phyloP scores from a whole-genome alignment of 1,284 basidiomycete genomes.

The Boletus smithii region DNA sequence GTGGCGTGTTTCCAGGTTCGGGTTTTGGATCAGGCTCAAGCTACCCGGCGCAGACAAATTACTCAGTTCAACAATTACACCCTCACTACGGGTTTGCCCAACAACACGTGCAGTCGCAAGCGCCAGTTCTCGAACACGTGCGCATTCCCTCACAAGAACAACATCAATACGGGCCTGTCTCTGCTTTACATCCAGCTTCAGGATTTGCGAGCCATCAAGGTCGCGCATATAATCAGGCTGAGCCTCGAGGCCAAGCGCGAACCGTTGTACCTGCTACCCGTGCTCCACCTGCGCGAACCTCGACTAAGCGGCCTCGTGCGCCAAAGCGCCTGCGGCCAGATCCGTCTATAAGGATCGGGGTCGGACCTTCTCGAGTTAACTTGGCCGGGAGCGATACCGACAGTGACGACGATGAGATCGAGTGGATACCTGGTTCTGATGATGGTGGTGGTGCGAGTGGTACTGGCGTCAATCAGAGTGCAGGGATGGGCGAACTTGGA shows the following conservation, averaged over 20 bases:
- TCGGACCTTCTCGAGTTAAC: conserved; percentile 4
- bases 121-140: conserved; percentile 1
- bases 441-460: conserved; percentile 2
- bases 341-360: not conserved
- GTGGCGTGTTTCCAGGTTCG: not conserved
- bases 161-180: conserved; percentile 6
- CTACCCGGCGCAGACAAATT: conserved; percentile 4
- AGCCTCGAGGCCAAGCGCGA: conserved; percentile 6
- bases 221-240: conserved; percentile 4
- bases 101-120: conserved; percentile 7
- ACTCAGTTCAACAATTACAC: conserved; percentile 7
- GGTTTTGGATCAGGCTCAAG: not conserved
- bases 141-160: conserved; percentile 10
- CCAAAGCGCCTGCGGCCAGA: conserved; percentile 21
- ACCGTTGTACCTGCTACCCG: not conserved
- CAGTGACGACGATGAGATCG: conserved; percentile 32
- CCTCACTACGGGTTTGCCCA: conserved; percentile 6
- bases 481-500: conserved; percentile 1
- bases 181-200: conserved; percentile 11
- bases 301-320: conserved; percentile 23
- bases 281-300: conserved; percentile 5
- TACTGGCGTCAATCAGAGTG: not conserved
- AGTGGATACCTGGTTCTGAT: conserved; percentile 19
- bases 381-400: conserved; percentile 29
- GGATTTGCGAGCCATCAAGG: not conserved